Evolutionary conservation across 805 yeast species (phyloP), one percentile per base, ranked within the genome.

Genomic region (Maudiozyma saulgeensis): DNA sequence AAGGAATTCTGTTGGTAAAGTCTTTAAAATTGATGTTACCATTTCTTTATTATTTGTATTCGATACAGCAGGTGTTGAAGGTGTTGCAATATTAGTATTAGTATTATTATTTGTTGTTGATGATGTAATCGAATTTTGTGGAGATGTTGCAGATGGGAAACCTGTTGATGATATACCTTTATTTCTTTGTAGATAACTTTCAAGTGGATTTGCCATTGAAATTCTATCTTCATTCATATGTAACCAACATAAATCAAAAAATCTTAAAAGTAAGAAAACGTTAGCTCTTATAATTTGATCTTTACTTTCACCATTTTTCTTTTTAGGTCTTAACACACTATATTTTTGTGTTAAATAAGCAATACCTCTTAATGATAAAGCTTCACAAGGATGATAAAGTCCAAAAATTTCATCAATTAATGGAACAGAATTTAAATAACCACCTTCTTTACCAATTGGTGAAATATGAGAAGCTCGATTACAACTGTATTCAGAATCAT

Each of bases 391-490:
- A 4, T 62, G 53, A 47, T 60, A 63, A 23, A 65, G 48, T 1
- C 69, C 68, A 45, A 58, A 60, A 15, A 56, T 39, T 21, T 56
- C 63, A 51, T 65, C 68, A 12, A 65, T 52, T 26, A 63, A 44
- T 6, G 67, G 65, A 11, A 58, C 51, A 32, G 56, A 41, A 2
- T 50, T 32, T 18, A 51, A 21, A 39, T 49, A 49, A 38, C 51
- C 45, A 25, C 39, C 40, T 38, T 48, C 46, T 16, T 26, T 47
- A 16, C 16, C n/a, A 11, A 21, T n/a, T 13, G 41, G 23, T 26
- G 44, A 21, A 15, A 42, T 28, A 15, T 11, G 3, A 7, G 16
- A 5, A 8, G 6, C 15, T 12, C 6, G 21, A 16, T n/a, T 7
- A 42, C 44, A 42, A 7, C 26, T 28, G 4, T 21, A 3, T 37